Percentiles rank a stretch among this genome's conserved stretches.
Conservation (phyloP, 1,284 basidiomycete genomes). For the Fereydounia khargensis region DNA sequence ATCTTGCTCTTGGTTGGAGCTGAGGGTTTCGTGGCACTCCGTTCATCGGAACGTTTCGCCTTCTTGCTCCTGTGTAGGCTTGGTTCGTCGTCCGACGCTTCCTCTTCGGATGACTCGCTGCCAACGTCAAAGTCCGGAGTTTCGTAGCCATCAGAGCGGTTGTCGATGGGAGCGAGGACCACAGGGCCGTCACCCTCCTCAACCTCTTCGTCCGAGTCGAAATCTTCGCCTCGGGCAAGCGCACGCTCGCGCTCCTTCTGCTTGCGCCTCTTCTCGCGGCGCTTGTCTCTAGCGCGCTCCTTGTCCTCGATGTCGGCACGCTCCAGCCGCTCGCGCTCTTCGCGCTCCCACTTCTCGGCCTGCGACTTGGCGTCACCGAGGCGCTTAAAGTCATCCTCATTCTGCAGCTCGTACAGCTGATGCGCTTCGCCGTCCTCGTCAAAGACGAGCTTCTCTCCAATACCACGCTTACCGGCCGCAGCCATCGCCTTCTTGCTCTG, state of each 20-base stretch:
- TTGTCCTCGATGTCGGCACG: constrained; percentile 65
- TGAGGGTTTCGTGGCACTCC: neutral
- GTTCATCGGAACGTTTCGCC: neutral
- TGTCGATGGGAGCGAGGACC: constrained; percentile 32
- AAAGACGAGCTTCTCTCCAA: constrained; percentile 76
- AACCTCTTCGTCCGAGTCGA: constrained; percentile 48
- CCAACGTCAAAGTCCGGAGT: constrained; percentile 49
- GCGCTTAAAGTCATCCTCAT: constrained; percentile 70
- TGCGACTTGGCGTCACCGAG: constrained; percentile 72
- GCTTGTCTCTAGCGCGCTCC: constrained; percentile 48
- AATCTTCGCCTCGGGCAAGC: constrained; percentile 57
- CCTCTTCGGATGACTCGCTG: constrained; percentile 7
- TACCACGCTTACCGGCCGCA: constrained; percentile 78
- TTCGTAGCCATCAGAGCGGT: constrained; percentile 45
- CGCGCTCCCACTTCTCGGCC: constrained; percentile 68
- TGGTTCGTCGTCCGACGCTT: constrained; percentile 7
- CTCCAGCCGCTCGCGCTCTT: constrained; percentile 80
- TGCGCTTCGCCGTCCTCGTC: constrained; percentile 63
- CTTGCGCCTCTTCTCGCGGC: constrained; percentile 65
- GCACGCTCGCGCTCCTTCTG: constrained; percentile 80
- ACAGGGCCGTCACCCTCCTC: constrained; percentile 34
- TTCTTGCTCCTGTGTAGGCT: constrained; percentile 14
- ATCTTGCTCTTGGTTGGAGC: constrained; percentile 24
- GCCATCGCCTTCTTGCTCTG: constrained; percentile 75
- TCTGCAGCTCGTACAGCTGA: constrained; percentile 68